Evolutionary conservation across 441 rosid species (phyloP).

Genomic region (Erysimum pusillum): DNA sequence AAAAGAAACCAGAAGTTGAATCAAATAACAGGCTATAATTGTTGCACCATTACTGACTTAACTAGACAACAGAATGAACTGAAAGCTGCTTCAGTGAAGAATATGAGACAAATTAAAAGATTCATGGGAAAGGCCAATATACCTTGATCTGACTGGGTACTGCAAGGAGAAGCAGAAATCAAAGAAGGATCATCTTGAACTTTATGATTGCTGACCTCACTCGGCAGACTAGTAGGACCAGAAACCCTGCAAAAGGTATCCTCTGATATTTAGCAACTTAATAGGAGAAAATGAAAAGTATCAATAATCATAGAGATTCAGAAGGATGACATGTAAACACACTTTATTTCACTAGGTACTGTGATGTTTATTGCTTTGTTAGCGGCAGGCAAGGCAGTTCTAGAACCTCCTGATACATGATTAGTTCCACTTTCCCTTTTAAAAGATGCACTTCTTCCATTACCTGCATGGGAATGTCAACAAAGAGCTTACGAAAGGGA

Average conservation of each 20-base stretch:
- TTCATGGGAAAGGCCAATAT: not conserved
- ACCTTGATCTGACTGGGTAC: constrained; percentile 49
- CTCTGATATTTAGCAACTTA: not conserved
- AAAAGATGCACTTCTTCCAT: constrained; percentile 57
- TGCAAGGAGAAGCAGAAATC: constrained; percentile 39
- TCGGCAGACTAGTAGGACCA: constrained; percentile 53
- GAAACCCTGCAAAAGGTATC: constrained; percentile 48
- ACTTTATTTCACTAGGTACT: constrained; percentile 57
- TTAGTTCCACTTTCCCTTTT: constrained; percentile 68
- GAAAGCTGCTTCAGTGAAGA: constrained; percentile 2
- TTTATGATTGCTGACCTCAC: constrained; percentile 49
- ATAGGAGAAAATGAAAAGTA: not conserved
- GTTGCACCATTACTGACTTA: constrained; percentile 11
- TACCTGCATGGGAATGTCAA: constrained; percentile 52
- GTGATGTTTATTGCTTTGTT: constrained; percentile 55
- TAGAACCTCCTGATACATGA: constrained; percentile 51
- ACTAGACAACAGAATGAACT: constrained; percentile 12
- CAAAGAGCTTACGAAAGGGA: constrained; percentile 32
- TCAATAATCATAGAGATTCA: constrained; percentile 9
- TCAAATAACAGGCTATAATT: constrained; percentile 22
- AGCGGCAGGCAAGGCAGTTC: constrained; percentile 39
- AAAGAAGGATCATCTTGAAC: constrained; percentile 48
- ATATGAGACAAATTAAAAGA: not conserved
- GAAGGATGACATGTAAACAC: constrained; percentile 35
- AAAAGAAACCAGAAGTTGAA: constrained; percentile 20